These are phyloP conservation scores for Eucalyptus fibrosa DNA, from an alignment of 345 rosid species.

Conservation along the genomic window DNA sequence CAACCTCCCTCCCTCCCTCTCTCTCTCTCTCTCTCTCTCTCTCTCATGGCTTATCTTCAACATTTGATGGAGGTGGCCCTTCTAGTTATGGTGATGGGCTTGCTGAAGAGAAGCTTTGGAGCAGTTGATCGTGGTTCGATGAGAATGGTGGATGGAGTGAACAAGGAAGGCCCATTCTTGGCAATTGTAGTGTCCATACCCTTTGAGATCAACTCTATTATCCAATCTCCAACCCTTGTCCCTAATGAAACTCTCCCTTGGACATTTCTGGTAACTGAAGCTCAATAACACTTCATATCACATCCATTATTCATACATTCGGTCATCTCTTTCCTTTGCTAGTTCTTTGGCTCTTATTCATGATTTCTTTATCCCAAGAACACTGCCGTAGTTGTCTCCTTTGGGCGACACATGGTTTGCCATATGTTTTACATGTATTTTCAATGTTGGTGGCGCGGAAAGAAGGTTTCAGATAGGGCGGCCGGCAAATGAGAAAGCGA, in stretches of 20 bases:
- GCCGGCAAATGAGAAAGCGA: conserved; percentile 15
- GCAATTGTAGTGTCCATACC: conserved; percentile 60
- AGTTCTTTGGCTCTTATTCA: neutral
- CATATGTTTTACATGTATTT: neutral
- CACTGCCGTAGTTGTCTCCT: neutral
- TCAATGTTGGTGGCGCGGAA: neutral
- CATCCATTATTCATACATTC: neutral
- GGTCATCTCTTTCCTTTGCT: neutral
- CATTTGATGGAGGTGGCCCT: neutral
- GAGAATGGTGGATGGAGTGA: conserved; percentile 10
- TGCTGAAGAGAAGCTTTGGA: conserved; percentile 1
- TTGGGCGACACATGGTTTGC: neutral
- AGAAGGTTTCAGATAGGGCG: conserved; percentile 46
- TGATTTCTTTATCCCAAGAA: neutral
- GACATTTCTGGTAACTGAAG: conserved; percentile 36
- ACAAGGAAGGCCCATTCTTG: conserved; percentile 36
- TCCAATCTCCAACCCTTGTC: conserved; percentile 29
- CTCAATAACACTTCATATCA: neutral
- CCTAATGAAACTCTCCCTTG: conserved; percentile 24
- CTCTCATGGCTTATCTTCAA: neutral
- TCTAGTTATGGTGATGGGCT: conserved; percentile 1
- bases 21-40: neutral
- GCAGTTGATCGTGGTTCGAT: conserved; percentile 3
- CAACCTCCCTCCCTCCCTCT: neutral
- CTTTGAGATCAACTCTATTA: conserved; percentile 71